Percentiles rank a stretch among this genome's conserved stretches.
Evolutionary conservation across 495 filamentous ascomycete species (phyloP).

Genomic region (Amniculicola lignicola): DNA sequence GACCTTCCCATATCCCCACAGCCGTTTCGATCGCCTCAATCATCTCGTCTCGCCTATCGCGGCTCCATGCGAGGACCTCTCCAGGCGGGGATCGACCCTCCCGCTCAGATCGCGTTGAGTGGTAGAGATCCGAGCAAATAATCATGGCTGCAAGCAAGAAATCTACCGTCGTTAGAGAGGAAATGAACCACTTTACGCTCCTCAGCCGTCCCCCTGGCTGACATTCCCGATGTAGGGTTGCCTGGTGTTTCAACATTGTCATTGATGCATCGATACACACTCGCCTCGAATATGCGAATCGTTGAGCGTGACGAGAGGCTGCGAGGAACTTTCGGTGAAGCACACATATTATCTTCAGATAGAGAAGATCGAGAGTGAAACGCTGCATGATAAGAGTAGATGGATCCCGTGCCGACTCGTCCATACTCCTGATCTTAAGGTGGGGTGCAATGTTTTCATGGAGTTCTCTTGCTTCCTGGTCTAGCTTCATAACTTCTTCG

Average conservation of each 20-base stretch:
- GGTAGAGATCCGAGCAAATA: conserved; percentile 69
- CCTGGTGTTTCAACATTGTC: conserved; percentile 70
- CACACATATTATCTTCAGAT: conserved; percentile 76
- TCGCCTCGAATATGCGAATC: conserved; percentile 76
- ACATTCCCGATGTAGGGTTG: conserved; percentile 71
- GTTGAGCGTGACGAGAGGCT: conserved; percentile 63
- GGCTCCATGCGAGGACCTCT: conserved; percentile 59
- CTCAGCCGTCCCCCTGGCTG: conserved; percentile 69
- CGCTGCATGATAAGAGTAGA: conserved; percentile 77
- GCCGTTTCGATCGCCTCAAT: conserved; percentile 66
- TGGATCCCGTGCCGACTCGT: conserved; percentile 70
- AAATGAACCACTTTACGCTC: conserved; percentile 71
- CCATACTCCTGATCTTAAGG: conserved; percentile 65
- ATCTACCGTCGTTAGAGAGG: conserved; percentile 73
- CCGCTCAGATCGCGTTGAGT: conserved; percentile 46
- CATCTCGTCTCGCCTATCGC: conserved; percentile 74
- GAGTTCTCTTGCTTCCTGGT: conserved; percentile 67
- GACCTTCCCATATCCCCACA: conserved; percentile 71
- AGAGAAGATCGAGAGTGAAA: conserved; percentile 74
- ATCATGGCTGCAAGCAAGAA: conserved; percentile 89
- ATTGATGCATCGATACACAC: conserved; percentile 78
- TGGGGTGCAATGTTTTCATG: conserved; percentile 65
- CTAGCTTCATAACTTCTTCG: conserved; percentile 75
- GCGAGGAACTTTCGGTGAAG: conserved; percentile 81
- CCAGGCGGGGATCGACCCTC: conserved; percentile 37